A percentile compares a stretch with the other conserved stretches of the same genome.
Conservation (phyloP, 2,329 filamentous ascomycete genomes). For the Canariomyces notabilis region DNA sequence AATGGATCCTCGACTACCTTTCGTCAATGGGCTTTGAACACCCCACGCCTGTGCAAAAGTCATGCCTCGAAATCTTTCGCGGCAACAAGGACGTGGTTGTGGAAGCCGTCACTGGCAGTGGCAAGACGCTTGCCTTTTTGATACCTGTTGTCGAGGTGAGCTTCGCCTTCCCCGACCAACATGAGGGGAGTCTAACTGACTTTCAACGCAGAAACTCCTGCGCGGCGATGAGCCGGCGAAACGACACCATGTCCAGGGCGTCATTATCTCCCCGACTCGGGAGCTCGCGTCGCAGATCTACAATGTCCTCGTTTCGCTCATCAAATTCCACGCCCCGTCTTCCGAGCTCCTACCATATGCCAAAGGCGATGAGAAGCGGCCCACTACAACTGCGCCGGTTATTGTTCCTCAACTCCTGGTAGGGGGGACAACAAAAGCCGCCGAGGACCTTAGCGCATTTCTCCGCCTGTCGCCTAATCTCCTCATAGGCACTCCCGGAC, state of each 20-base stretch:
- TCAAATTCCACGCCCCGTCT: slow-evolving; percentile 79
- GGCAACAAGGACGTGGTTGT: slow-evolving; percentile 77
- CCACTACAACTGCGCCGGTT: slow-evolving; percentile 41
- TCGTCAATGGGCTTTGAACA: slow-evolving; percentile 68
- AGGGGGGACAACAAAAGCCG: slow-evolving; percentile 71
- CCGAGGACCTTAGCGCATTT: slow-evolving; percentile 83
- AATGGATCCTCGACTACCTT: slow-evolving; percentile 74
- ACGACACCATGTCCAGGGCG: slow-evolving; percentile 82
- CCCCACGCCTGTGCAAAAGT: slow-evolving; percentile 78
- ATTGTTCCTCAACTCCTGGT: slow-evolving; percentile 84
- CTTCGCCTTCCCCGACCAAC: slow-evolving; percentile 49
- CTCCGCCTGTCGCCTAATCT: slow-evolving; percentile 81
- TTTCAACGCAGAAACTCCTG: slow-evolving; percentile 59
- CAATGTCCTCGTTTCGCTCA: slow-evolving; percentile 67
- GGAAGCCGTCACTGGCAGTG: slow-evolving; percentile 80
- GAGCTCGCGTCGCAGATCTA: slow-evolving; percentile 91
- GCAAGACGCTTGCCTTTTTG: slow-evolving; percentile 78
- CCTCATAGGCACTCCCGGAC: slow-evolving; percentile 83
- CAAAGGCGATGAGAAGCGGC: slow-evolving; percentile 52
- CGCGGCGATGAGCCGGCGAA: slow-evolving; percentile 77
- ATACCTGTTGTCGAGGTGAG: slow-evolving; percentile 26
- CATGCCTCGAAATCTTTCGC: slow-evolving; percentile 72
- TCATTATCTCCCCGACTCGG: slow-evolving; percentile 88
- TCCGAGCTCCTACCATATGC: slow-evolving; percentile 57
- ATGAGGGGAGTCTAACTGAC: slow-evolving; percentile 47